These are phyloP conservation scores for Auricularia cornea DNA, from an alignment of 768 basidiomycete species.

Conservation along the genomic window DNA sequence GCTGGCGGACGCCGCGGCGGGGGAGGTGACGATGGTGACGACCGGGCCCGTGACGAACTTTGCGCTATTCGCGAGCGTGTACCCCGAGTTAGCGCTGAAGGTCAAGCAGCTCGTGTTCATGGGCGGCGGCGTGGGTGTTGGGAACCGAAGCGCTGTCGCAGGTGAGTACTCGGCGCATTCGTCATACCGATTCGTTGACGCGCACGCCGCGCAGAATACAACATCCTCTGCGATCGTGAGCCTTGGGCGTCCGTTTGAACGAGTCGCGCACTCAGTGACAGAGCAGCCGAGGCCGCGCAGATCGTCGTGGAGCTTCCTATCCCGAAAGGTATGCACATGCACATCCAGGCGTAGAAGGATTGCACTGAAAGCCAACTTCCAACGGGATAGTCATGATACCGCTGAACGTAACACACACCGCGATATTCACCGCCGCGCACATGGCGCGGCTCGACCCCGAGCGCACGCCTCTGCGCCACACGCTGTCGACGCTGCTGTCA, in stretches of 20 bases:
- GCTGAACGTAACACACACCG: constrained; percentile 82
- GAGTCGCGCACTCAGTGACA: neutral
- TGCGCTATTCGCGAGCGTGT: constrained; percentile 49
- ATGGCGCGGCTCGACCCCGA: constrained; percentile 43
- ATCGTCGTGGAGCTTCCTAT: constrained; percentile 69
- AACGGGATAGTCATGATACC: constrained; percentile 53
- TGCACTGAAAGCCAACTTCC: neutral
- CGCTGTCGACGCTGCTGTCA: constrained; percentile 62
- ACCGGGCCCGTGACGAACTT: constrained; percentile 84
- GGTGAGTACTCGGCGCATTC: constrained; percentile 27
- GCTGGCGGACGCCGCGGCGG: constrained; percentile 38
- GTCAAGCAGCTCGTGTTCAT: constrained; percentile 75
- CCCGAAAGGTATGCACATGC: constrained; percentile 30
- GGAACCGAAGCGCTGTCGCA: constrained; percentile 72
- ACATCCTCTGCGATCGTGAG: constrained; percentile 76
- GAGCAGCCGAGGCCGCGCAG: constrained; percentile 70
- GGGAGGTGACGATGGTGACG: constrained; percentile 66
- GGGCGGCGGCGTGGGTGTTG: constrained; percentile 84
- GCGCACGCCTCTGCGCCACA: constrained; percentile 52
- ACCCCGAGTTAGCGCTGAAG: constrained; percentile 42
- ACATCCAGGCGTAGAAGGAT: neutral
- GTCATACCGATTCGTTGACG: neutral
- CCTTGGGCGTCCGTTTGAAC: constrained; percentile 4
- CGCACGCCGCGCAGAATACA: constrained; percentile 47
- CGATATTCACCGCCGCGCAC: constrained; percentile 55